Percentiles rank a stretch among this genome's conserved stretches.
phyloP scores from a whole-genome alignment of 2,329 filamentous ascomycete species.

The Nemania sp. region DNA sequence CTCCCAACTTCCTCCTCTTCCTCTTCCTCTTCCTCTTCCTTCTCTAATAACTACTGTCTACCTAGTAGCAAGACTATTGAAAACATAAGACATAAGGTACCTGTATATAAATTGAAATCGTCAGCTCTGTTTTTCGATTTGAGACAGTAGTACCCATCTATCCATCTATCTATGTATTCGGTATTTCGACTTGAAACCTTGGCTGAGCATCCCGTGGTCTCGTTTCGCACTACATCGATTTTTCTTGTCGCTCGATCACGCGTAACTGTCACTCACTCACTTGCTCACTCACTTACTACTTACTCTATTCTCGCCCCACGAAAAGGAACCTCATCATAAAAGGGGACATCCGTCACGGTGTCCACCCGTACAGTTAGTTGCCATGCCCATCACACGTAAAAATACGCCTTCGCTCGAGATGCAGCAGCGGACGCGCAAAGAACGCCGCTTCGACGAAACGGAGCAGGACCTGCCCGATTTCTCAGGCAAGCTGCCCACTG shows the following conservation, averaged over 20 bases:
- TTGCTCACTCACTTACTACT: constrained; percentile 1
- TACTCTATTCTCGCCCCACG: too few relatives aligned
- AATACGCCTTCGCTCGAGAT: constrained; percentile 54
- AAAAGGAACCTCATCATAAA: constrained; percentile 26
- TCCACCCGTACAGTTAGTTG: constrained; percentile 5
- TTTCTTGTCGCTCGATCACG: constrained; percentile 37
- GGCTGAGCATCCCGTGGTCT: constrained; percentile 26
- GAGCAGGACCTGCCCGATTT: constrained; percentile 61
- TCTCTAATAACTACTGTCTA: neutral
- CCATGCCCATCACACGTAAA: constrained; percentile 42
- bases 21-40: neutral
- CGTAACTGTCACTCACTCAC: constrained; percentile 36
- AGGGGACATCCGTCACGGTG: constrained; percentile 5
- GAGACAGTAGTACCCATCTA: constrained; percentile 2
- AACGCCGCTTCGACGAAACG: constrained; percentile 62
- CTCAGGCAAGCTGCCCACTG: constrained; percentile 46
- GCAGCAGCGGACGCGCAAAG: constrained; percentile 63
- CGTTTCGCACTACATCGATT: constrained; percentile 7
- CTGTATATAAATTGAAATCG: constrained; percentile 1
- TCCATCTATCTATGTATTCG: neutral
- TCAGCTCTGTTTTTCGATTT: neutral
- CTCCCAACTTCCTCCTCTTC: neutral
- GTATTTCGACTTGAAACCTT: neutral
- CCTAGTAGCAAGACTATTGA: too few relatives aligned
- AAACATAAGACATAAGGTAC: neutral